phyloP scores from a whole-genome alignment of 1,139 yeast species.

The Schizosaccharomyces versatilis region DNA sequence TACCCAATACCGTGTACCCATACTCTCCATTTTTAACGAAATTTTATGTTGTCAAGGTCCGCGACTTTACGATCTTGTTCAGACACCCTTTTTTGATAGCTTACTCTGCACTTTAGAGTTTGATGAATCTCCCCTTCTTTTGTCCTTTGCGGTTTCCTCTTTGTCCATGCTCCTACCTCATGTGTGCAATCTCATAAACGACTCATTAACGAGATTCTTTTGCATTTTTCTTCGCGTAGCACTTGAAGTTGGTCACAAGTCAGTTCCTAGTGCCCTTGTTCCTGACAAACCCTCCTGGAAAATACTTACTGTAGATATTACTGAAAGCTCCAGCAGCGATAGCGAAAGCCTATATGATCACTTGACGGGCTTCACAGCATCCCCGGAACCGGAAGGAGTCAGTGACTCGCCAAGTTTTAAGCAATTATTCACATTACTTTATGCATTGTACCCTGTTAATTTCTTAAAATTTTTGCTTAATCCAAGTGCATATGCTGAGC shows the following conservation, averaged over 20 bases:
- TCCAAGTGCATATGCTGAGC: conserved; percentile 22
- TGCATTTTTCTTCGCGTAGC: conserved; percentile 24
- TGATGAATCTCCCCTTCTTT: conserved; percentile 26
- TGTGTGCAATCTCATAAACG: conserved; percentile 22
- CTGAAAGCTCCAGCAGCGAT: not conserved
- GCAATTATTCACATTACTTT: conserved; percentile 27
- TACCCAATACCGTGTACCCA: conserved; percentile 4
- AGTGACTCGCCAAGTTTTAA: conserved; percentile 11
- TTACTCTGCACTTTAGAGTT: conserved; percentile 14
- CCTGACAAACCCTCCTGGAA: not conserved
- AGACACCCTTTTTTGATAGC: conserved; percentile 6
- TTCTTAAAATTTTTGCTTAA: conserved; percentile 25
- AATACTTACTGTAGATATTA: not conserved
- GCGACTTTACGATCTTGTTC: conserved; percentile 4
- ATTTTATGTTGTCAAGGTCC: conserved; percentile 6
- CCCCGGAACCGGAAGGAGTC: conserved; percentile 9
- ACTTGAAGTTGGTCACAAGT: not conserved
- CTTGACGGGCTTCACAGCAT: conserved; percentile 3
- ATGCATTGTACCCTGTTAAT: conserved; percentile 41
- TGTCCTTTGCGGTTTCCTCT: conserved; percentile 25
- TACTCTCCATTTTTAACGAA: conserved; percentile 1
- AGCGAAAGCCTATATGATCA: not conserved
- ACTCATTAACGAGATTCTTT: conserved; percentile 25
- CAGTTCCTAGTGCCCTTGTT: not conserved
- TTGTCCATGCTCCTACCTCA: conserved; percentile 37